phyloP scores from a whole-genome alignment of 805 yeast species.

The Teunomyces pallodes region DNA sequence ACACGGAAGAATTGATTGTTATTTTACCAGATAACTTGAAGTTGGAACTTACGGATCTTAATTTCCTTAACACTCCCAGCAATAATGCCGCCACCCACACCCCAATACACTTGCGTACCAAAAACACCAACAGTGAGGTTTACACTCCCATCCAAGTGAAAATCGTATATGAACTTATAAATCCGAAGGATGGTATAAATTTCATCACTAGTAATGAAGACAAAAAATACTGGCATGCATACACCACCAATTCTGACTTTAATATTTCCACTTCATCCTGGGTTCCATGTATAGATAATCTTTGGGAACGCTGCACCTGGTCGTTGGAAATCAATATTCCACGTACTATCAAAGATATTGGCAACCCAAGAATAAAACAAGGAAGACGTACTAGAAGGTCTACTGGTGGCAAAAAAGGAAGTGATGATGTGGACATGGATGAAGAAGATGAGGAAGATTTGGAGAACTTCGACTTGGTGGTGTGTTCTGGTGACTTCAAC shows the following conservation, averaged over 20 bases:
- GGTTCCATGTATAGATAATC: slow-evolving; percentile 93
- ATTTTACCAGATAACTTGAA: slow-evolving; percentile 64
- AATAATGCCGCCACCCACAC: slow-evolving; percentile 29
- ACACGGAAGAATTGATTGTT: slow-evolving; percentile 65
- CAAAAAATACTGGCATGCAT: slow-evolving; percentile 71
- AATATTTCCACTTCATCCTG: slow-evolving; percentile 89
- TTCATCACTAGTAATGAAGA: slow-evolving; percentile 62
- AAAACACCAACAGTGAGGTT: slow-evolving; percentile 32
- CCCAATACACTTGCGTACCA: slow-evolving; percentile 33
- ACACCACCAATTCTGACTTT: slow-evolving; percentile 74
- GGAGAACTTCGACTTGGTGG: slow-evolving; percentile 51
- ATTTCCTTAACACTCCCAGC: slow-evolving; percentile 28
- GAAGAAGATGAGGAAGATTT: slow-evolving; percentile 48
- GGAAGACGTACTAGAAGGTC: slow-evolving; percentile 7
- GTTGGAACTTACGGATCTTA: slow-evolving; percentile 55
- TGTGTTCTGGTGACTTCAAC: slow-evolving; percentile 68
- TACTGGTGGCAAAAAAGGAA: slow-evolving; percentile 10
- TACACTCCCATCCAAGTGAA: slow-evolving; percentile 74
- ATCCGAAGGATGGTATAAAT: slow-evolving; percentile 70
- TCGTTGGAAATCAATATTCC: slow-evolving; percentile 85
- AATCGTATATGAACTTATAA: slow-evolving; percentile 61
- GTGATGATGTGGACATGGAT: slow-evolving; percentile 28
- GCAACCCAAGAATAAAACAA: slow-evolving; percentile 34
- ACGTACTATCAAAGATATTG: slow-evolving; percentile 71
- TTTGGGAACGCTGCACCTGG: slow-evolving; percentile 91